Evolutionary conservation across 164 flowering plant genomes (phyloP), one percentile per base, ranked within the genome.

Genomic region (Cinnamomum micranthum): DNA sequence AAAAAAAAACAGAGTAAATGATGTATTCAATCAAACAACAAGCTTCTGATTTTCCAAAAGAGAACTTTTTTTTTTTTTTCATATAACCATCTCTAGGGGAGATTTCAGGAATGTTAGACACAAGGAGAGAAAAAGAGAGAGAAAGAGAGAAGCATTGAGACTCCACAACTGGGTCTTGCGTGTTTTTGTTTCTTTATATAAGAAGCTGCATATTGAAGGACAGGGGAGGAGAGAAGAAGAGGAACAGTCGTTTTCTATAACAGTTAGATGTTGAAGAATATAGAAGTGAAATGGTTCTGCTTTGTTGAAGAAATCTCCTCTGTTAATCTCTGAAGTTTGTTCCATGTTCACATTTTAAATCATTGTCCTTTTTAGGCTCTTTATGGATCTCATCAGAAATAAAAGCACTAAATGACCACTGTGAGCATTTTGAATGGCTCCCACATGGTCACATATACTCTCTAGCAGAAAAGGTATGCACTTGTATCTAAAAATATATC

Each of bases 141-240:
- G 28, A 14, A 77, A 14, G 19, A 15, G 0, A 52, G 7, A 71
- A 28, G 15, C 63, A 15, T 67, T 1, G 62, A 64, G 20, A 64
- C 58, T 35, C 47, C 47, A 35, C 47, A 35, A 35, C 10, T 35
- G 47, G 47, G 47, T 35, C 47, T 35, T 6, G 47, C 7, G 47
- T 35, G 47, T 6, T 35, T n/a, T n/a, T n/a, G 75, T 19, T 50
- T 75, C 80, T 80, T 82, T 80, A 76, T 74, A 63, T 65, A 72
- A 41, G 27, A 24, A 63, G 41, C 64, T 71, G 7, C 66, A 62
- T 33, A 71, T 60, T 70, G 73, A 64, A 77, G 72, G 70, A 69
- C 69, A n/a, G n/a, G n/a, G n/a, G n/a, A 71, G 28, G 75, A 58
- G 52, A 60, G 70, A 52, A 50, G 50, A 11, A 71, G 65, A 71